Percentiles rank a stretch among this genome's conserved stretches.
Conservation (phyloP, 2,329 filamentous ascomycete genomes). For the Aspergillus novofumigatus region DNA sequence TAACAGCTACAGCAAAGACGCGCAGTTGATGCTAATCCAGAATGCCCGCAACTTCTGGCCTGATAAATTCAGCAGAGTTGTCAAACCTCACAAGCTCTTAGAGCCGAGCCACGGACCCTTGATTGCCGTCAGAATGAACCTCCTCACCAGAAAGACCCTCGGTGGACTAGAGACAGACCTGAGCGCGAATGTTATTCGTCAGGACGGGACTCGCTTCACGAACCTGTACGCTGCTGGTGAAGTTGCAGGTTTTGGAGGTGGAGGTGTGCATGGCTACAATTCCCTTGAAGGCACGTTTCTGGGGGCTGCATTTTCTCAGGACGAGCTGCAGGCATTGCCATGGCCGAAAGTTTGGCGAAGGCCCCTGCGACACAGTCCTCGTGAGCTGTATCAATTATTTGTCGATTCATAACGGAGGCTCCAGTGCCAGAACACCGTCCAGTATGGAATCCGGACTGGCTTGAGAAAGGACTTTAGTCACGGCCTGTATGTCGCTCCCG, state of each 20-base stretch:
- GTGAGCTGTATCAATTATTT: neutral
- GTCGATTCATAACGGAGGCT: slow-evolving; percentile 48
- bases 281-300: slow-evolving; percentile 61
- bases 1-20: slow-evolving; percentile 57
- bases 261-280: slow-evolving; percentile 60
- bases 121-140: slow-evolving; percentile 58
- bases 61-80: slow-evolving; percentile 49
- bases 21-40: slow-evolving; percentile 58
- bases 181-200: slow-evolving; percentile 51
- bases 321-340: slow-evolving; percentile 52
- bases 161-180: slow-evolving; percentile 61
- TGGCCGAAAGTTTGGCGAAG: slow-evolving; percentile 21
- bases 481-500: slow-evolving; percentile 72
- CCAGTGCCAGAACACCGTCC: slow-evolving; percentile 56
- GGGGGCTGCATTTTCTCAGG: slow-evolving; percentile 63
- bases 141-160: slow-evolving; percentile 59
- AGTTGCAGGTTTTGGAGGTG: slow-evolving; percentile 58
- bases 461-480: slow-evolving; percentile 62
- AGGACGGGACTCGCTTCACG: slow-evolving; percentile 48
- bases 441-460: slow-evolving; percentile 54
- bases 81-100: slow-evolving; percentile 51
- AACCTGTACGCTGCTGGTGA: slow-evolving; percentile 60
- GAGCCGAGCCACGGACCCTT: slow-evolving; percentile 55
- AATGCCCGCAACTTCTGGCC: slow-evolving; percentile 56
- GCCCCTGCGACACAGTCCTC: neutral